Percentiles rank a stretch among this genome's conserved stretches.
Evolutionary conservation across 208 protist species (phyloP).

Genomic region (Leishmania aethiopica): DNA sequence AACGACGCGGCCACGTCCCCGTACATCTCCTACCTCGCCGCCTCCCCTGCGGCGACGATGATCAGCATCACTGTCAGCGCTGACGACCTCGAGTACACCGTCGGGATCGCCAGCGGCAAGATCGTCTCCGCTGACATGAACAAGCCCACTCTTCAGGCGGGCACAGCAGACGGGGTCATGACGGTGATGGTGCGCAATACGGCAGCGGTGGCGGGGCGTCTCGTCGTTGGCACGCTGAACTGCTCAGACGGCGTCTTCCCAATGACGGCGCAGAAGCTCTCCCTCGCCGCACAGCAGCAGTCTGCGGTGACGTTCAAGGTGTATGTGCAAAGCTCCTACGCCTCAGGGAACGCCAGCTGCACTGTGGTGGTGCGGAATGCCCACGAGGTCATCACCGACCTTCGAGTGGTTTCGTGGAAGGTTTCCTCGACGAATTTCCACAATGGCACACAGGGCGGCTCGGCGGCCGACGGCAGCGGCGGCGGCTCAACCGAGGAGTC

Average conservation of each 20-base stretch:
- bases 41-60: slow-evolving; percentile 52
- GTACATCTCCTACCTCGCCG: slow-evolving; percentile 59
- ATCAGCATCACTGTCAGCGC: slow-evolving; percentile 73
- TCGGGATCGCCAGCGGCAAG: slow-evolving; percentile 58
- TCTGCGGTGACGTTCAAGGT: slow-evolving; percentile 47
- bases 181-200: slow-evolving; percentile 64
- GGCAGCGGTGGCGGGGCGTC: slow-evolving; percentile 55
- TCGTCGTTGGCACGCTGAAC: slow-evolving; percentile 43
- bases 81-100: slow-evolving; percentile 76
- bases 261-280: slow-evolving; percentile 53
- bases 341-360: slow-evolving; percentile 39
- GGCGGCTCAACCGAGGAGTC: slow-evolving; percentile 6
- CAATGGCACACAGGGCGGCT: slow-evolving; percentile 69
- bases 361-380: slow-evolving; percentile 52
- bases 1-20: slow-evolving; percentile 23
- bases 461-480: background rate
- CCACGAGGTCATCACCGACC: slow-evolving; percentile 49
- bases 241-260: slow-evolving; percentile 64
- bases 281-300: slow-evolving; percentile 35
- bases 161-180: slow-evolving; percentile 60
- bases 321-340: slow-evolving; percentile 33
- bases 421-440: slow-evolving; percentile 28
- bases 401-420: slow-evolving; percentile 33
- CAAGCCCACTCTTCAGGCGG: slow-evolving; percentile 30
- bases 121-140: slow-evolving; percentile 57